A percentile compares a stretch with the other conserved stretches of the same genome.
phyloP scores from a whole-genome alignment of 257 asterid species.

The Nicotiana tabacum region DNA sequence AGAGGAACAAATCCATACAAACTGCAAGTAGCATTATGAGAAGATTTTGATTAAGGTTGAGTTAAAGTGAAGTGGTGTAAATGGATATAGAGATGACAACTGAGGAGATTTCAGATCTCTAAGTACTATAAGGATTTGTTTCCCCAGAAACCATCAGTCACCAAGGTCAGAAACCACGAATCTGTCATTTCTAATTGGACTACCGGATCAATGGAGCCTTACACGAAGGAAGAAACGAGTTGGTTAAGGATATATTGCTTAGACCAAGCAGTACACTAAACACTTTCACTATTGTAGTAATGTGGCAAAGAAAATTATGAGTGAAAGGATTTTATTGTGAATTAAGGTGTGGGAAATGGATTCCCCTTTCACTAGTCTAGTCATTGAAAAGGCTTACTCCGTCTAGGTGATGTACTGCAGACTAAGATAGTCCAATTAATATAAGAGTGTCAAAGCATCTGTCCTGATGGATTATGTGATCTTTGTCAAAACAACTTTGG shows the following conservation, averaged over 20 bases:
- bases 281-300: background rate
- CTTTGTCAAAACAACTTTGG: background rate
- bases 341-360: background rate
- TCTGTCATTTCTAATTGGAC: background rate
- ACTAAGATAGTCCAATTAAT: background rate
- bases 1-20: background rate
- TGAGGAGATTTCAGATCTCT: background rate
- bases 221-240: background rate
- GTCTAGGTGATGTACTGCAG: background rate
- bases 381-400: background rate
- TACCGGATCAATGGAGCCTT: background rate
- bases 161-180: background rate
- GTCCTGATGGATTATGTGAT: background rate
- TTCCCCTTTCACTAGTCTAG: background rate
- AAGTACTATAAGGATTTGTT: background rate
- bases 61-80: background rate
- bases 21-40: background rate
- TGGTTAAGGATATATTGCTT: background rate
- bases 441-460: background rate
- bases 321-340: background rate
- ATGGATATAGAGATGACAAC: background rate
- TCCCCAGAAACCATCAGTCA: background rate
- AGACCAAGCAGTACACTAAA: background rate
- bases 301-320: background rate
- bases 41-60: background rate